phyloP scores from a whole-genome alignment of 2,329 filamentous ascomycete species.

The Seiridium unicorne region DNA sequence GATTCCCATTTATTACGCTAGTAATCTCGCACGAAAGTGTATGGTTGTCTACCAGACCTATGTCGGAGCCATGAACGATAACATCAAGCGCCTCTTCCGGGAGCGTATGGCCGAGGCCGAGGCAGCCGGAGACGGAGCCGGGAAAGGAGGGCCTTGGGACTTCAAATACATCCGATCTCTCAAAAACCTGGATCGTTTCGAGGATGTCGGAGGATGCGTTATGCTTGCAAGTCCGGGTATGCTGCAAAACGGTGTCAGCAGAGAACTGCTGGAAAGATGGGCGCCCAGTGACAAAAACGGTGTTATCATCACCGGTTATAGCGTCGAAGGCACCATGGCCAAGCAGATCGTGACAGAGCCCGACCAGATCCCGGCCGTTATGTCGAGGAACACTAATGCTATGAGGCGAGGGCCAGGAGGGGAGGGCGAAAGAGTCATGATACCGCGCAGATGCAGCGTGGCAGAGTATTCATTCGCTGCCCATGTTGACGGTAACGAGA shows the following conservation, averaged over 20 bases:
- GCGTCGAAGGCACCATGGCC: slow-evolving; percentile 97
- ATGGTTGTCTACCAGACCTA: slow-evolving; percentile 99
- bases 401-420: slow-evolving; percentile 62
- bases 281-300: slow-evolving; percentile 95
- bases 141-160: slow-evolving; percentile 89
- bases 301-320: slow-evolving; percentile 98
- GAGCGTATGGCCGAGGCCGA: slow-evolving; percentile 91
- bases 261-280: slow-evolving; percentile 92
- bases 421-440: slow-evolving; percentile 85
- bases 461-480: slow-evolving; percentile 95
- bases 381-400: slow-evolving; percentile 69
- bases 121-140: slow-evolving; percentile 69
- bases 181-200: slow-evolving; percentile 91
- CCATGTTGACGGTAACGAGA: slow-evolving; percentile 94
- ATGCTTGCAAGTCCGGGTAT: slow-evolving; percentile 98
- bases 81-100: slow-evolving; percentile 93
- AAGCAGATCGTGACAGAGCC: slow-evolving; percentile 94
- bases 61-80: slow-evolving; percentile 98
- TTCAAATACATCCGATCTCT: slow-evolving; percentile 92
- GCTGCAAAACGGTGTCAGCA: slow-evolving; percentile 93
- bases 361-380: slow-evolving; percentile 90
- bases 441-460: slow-evolving; percentile 87
- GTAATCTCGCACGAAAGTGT: slow-evolving; percentile 90
- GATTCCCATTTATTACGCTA: slow-evolving; percentile 95
- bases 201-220: slow-evolving; percentile 91